A percentile compares a stretch with the other conserved stretches of the same genome.
These are phyloP conservation scores for Aspergillus vadensis DNA, from an alignment of 2,329 filamentous ascomycete genomes.

Conservation along the genomic window DNA sequence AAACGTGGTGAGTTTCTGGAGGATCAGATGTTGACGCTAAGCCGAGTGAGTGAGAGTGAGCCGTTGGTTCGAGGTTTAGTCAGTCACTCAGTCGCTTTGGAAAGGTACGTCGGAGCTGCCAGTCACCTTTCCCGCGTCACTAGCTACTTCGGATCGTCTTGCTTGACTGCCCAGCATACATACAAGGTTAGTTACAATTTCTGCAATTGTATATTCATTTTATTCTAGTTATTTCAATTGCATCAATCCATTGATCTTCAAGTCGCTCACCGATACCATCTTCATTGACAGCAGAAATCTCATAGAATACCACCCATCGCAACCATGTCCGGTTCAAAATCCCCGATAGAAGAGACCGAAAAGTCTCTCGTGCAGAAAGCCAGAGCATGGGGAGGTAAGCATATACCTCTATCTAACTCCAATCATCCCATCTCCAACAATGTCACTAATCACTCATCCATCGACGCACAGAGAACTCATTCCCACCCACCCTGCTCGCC, in stretches of 20 bases:
- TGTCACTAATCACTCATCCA: not conserved
- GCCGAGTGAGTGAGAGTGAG: constrained; percentile 13
- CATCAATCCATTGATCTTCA: too few relatives aligned
- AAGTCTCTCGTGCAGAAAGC: constrained; percentile 42
- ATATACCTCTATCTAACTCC: not conserved
- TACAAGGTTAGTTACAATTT: not conserved
- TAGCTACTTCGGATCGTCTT: too few relatives aligned
- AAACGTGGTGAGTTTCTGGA: constrained; percentile 31
- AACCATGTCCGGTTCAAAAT: constrained; percentile 32
- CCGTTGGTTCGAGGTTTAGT: not conserved
- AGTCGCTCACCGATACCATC: too few relatives aligned
- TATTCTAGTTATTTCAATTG: not conserved
- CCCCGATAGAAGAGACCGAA: constrained; percentile 38
- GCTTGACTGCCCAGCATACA: too few relatives aligned
- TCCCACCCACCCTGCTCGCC: constrained; percentile 66
- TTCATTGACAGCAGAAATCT: too few relatives aligned
- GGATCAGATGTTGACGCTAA: constrained; percentile 26
- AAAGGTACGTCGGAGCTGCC: not conserved
- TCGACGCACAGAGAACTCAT: constrained; percentile 57
- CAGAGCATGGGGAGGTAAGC: constrained; percentile 48
- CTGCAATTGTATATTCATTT: not conserved
- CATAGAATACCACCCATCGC: not conserved
- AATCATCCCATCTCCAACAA: not conserved
- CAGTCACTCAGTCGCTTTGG: constrained; percentile 15
- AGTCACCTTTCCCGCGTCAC: not conserved